Base-by-base conservation (phyloP, 1,284 basidiomycete species). In the Cryptococcus sp. region DNA sequence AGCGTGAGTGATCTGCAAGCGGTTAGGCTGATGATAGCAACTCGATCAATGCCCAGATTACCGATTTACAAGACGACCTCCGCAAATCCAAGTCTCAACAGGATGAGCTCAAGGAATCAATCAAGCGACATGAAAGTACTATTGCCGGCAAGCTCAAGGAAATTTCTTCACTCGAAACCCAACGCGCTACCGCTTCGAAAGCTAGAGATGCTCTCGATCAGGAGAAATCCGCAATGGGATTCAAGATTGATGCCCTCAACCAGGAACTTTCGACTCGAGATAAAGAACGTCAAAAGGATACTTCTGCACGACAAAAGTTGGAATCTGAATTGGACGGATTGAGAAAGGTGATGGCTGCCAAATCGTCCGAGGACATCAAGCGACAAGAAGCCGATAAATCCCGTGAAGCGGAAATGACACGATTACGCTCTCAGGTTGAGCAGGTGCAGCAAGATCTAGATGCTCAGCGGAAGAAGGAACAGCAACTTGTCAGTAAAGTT, bases 321-420 rank as follows among this genome's bases (percentile, higher is more conserved):
- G 85, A 91, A 64, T 81, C 79, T 44, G 91, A 96, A 71, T 78
- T 96, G 13, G 93, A 97, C 65, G 88, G 90, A 60, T 79, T 94
- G 4, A 84, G 92, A 5, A 77, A 81, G 19, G 74, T 89, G 18
- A 83, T 96, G 78, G 85, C 86, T 49, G 86, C 88, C 4, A 94
- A 92, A 74, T 83, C 85, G 1, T 86, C 84, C 19, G 92, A 96
- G 68, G 91, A 92, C 65, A 85, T 83, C 31, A 85, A 86, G 52
- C 83, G 88, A 22, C 82, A 81, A 46, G 89, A 96, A 69, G 87
- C 84, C 1, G 89, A 91, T 72, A 86, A 86, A 71, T 88, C 87
- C 75, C 88, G 86, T 66, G 91, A 94, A 61, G 81, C 84, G 42
- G 93, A 98, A 71, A 81, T 96, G 18, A 72, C 76, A 1, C 79